Evolutionary conservation across 257 asterid genomes (phyloP).

Genomic region (Nemophila menziesii): DNA sequence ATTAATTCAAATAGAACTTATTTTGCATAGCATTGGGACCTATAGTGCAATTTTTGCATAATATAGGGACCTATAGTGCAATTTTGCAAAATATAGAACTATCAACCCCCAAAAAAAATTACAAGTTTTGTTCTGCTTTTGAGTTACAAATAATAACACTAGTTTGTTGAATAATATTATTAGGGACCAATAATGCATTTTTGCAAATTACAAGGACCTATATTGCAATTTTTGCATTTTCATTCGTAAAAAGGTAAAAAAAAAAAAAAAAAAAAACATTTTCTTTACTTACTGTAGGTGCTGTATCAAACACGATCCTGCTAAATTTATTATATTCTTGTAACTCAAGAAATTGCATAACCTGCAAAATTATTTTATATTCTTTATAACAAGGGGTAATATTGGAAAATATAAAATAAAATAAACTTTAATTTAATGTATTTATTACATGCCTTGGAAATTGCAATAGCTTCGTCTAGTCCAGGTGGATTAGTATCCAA

Average conservation of each 20-base stretch:
- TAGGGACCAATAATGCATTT: too few relatives aligned
- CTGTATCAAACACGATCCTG: constrained; percentile 63
- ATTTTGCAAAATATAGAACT: too few relatives aligned
- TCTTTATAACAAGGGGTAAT: constrained; percentile 1
- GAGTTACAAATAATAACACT: too few relatives aligned
- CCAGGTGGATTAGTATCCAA: constrained; percentile 68
- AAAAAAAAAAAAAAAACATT: background rate
- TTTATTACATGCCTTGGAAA: constrained; percentile 38
- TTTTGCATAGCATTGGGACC: too few relatives aligned
- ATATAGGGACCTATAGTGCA: too few relatives aligned
- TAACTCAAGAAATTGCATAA: constrained; percentile 60
- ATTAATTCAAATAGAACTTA: too few relatives aligned
- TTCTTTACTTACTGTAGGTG: constrained; percentile 63
- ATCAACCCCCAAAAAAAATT: too few relatives aligned
- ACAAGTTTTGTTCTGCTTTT: too few relatives aligned
- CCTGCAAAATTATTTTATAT: constrained; percentile 30
- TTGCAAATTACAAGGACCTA: too few relatives aligned
- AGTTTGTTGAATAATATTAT: too few relatives aligned
- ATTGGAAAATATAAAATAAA: background rate
- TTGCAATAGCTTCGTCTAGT: constrained; percentile 67
- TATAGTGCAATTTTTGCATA: too few relatives aligned
- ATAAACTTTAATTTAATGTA: constrained; percentile 1
- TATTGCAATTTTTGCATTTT: too few relatives aligned
- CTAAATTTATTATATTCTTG: constrained; percentile 37
- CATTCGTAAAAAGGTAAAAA: background rate